Conservation (phyloP, 1,139 yeast genomes). For the Lodderomyces theae region DNA sequence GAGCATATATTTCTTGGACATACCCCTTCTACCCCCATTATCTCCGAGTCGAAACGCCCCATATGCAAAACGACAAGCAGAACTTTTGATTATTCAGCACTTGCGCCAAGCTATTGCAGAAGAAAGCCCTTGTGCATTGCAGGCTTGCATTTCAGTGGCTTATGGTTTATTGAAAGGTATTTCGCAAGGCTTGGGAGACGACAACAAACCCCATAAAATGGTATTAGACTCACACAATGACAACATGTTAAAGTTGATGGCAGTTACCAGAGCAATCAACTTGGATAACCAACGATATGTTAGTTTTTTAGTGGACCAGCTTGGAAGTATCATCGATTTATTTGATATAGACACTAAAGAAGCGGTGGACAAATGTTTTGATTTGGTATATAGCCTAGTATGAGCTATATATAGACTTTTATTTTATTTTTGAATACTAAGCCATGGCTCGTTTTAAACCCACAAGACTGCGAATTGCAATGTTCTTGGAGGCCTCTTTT, state of each 20-base stretch:
- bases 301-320: conserved; percentile 6
- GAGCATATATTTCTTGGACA: conserved; percentile 16
- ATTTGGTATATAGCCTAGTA: conserved; percentile 9
- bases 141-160: conserved; percentile 14
- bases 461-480: no score
- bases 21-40: conserved; percentile 27
- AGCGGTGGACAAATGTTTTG: conserved; percentile 4
- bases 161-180: conserved; percentile 9
- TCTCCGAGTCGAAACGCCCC: conserved; percentile 30
- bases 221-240: neutral
- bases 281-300: conserved; percentile 7
- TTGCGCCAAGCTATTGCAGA: conserved; percentile 14
- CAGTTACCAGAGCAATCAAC: neutral
- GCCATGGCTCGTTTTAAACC: no score
- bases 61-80: conserved; percentile 32
- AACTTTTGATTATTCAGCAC: conserved; percentile 24
- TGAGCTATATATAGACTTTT: neutral
- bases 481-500: no score
- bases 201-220: neutral
- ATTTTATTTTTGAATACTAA: no score
- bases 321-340: conserved; percentile 2
- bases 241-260: neutral
- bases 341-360: conserved; percentile 1
- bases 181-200: neutral
- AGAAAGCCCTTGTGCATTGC: conserved; percentile 9